Conservation (phyloP, 352 stramenopile genomes). For the Pythium aristosporum region DNA sequence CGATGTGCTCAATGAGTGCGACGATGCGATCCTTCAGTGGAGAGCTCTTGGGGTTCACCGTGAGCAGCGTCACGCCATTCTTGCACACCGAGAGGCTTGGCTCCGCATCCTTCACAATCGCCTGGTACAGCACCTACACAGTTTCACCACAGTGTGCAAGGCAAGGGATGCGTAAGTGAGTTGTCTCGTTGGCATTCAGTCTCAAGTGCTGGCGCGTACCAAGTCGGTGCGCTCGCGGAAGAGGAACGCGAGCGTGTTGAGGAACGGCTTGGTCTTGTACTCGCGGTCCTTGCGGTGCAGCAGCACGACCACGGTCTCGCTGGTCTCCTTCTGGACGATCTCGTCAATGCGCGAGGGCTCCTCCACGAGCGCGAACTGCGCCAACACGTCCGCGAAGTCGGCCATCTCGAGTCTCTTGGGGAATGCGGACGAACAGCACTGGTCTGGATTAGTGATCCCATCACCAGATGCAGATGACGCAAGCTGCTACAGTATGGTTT, state of each 20-base stretch:
- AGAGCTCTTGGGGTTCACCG: constrained; percentile 38
- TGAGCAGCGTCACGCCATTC: constrained; percentile 34
- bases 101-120: constrained; percentile 31
- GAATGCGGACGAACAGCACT: constrained; percentile 10
- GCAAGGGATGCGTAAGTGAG: background rate
- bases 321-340: constrained; percentile 22
- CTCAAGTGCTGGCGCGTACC: constrained; percentile 23
- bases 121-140: constrained; percentile 42
- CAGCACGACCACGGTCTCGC: constrained; percentile 34
- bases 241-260: constrained; percentile 56
- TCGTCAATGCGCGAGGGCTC: constrained; percentile 8
- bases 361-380: constrained; percentile 28
- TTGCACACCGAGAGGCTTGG: constrained; percentile 58
- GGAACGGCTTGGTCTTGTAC: constrained; percentile 46
- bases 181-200: background rate
- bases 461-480: constrained; percentile 17
- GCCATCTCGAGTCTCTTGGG: constrained; percentile 7
- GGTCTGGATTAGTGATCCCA: constrained; percentile 3
- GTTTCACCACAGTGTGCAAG: background rate
- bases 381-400: constrained; percentile 25
- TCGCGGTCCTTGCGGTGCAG: constrained; percentile 32
- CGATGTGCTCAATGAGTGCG: constrained; percentile 49
- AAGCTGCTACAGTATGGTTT: background rate
- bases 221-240: constrained; percentile 63
- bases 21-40: constrained; percentile 53